Evolutionary conservation across 1,284 basidiomycete species (phyloP), one percentile per base, ranked within the genome.

Genomic region (Trichosporon ovoides): DNA sequence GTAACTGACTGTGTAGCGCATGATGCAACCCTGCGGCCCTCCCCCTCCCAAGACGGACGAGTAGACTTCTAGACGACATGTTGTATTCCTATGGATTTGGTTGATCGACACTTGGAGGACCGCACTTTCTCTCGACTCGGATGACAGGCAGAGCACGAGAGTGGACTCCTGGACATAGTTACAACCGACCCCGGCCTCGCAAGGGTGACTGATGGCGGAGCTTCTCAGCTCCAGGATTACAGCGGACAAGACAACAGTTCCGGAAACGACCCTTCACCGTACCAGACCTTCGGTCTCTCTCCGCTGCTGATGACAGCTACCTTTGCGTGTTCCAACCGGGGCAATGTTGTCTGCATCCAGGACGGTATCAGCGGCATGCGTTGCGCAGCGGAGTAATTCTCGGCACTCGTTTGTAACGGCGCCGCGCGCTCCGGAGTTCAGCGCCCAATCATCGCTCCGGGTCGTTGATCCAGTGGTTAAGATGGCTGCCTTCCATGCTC

Each of bases 21-120:
- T 98, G 94, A 81, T 98, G 40, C 94, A 98, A 74, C 95, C 95
- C n/a, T 98, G 92, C 70, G 95, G 94, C 0, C 91, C 91, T 38
- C 94, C 95, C 20, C 95, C 94, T 2, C 84, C 84, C 49, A 95
- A 94, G 78, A 90, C 94, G 64, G 93, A 97, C 60, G 88, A 91
- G 33, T 79, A 73, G 66, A 46, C 46, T 12, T 18, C 12, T 55
- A 49, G 53, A 55, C 20, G 37, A 22, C 33, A 38, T 62, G 61
- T 63, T 63, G 61, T 52, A 60, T 55, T 16, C 50, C 13, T 54
- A 58, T 43, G 18, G n/a, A 35, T 12, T 12, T 13, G 12, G 13
- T 37, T 12, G 35, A 4, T 3, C 11, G 16, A 4, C 13, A 13
- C 35, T 13, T 37, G 6, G 35, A 13, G 13, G 28, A 31, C 28